A percentile compares a stretch with the other conserved stretches of the same genome.
phyloP scores from a whole-genome alignment of 1,284 basidiomycete species.

The Ustilago cynodontis region DNA sequence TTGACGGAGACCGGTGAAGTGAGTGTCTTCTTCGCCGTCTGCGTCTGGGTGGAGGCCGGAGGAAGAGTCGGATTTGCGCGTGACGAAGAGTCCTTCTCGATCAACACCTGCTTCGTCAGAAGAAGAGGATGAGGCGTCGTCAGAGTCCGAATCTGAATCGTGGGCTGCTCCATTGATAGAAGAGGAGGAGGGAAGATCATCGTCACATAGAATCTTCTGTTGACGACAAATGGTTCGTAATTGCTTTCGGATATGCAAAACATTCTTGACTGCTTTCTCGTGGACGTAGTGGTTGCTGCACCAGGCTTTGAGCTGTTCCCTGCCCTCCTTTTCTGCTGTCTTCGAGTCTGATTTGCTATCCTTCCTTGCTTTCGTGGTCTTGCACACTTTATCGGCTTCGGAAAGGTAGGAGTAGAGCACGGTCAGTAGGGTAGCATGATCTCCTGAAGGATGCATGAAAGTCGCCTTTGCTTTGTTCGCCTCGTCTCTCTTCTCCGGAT shows the following conservation, averaged over 20 bases:
- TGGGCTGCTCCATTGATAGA: not conserved
- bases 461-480: slow-evolving; percentile 70
- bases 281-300: slow-evolving; percentile 63
- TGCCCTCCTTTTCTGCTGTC: slow-evolving; percentile 25
- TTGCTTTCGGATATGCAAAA: slow-evolving; percentile 62
- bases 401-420: slow-evolving; percentile 67
- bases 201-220: slow-evolving; percentile 60
- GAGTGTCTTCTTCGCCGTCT: slow-evolving; percentile 28
- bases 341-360: slow-evolving; percentile 20
- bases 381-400: slow-evolving; percentile 30
- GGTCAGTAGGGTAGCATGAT: slow-evolving; percentile 65
- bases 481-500: slow-evolving; percentile 59
- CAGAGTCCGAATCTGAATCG: slow-evolving; percentile 12
- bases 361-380: slow-evolving; percentile 9
- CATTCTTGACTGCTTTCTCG: slow-evolving; percentile 60
- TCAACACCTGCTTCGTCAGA: not conserved
- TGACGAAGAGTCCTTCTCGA: slow-evolving; percentile 31
- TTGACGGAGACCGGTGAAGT: slow-evolving; percentile 47
- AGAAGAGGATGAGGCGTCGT: slow-evolving; percentile 2
- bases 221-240: slow-evolving; percentile 56
- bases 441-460: slow-evolving; percentile 59
- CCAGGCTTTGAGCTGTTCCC: slow-evolving; percentile 71
- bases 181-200: slow-evolving; percentile 28
- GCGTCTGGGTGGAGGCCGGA: not conserved
- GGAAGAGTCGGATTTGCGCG: slow-evolving; percentile 18